Evolutionary conservation across 78 protist species (phyloP).

Genomic region (Diacronema lutheri): DNA sequence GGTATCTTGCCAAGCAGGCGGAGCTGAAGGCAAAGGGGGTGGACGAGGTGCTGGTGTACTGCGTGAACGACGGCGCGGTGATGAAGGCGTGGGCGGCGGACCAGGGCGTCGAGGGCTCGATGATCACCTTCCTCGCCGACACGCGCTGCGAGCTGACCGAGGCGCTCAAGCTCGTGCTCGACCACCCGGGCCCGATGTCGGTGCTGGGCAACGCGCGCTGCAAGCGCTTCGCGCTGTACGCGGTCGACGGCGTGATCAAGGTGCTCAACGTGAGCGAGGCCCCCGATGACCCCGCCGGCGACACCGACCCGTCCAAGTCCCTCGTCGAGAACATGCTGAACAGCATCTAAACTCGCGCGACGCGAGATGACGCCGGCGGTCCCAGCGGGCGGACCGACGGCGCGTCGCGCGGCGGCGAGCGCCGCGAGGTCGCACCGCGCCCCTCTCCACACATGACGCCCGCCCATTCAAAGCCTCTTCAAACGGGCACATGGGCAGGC

Average conservation of each 20-base stretch:
- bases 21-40: background rate
- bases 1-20: background rate
- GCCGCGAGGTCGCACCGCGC: too few relatives aligned
- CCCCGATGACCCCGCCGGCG: background rate
- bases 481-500: too few relatives aligned
- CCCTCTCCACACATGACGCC: too few relatives aligned
- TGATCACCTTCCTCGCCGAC: background rate
- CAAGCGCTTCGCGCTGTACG: conserved; percentile 15
- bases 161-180: background rate
- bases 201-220: background rate
- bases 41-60: background rate
- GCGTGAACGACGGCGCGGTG: conserved; percentile 10
- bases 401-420: too few relatives aligned
- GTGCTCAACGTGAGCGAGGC: background rate
- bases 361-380: too few relatives aligned
- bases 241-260: conserved; percentile 9
- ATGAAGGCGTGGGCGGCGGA: conserved; percentile 5
- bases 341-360: background rate
- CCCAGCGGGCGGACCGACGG: too few relatives aligned
- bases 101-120: background rate
- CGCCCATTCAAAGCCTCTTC: too few relatives aligned
- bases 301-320: background rate
- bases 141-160: background rate
- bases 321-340: background rate
- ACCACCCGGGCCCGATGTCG: background rate